Evolutionary conservation across 768 basidiomycete genomes (phyloP).

Genomic region (Leccinum arenicola): DNA sequence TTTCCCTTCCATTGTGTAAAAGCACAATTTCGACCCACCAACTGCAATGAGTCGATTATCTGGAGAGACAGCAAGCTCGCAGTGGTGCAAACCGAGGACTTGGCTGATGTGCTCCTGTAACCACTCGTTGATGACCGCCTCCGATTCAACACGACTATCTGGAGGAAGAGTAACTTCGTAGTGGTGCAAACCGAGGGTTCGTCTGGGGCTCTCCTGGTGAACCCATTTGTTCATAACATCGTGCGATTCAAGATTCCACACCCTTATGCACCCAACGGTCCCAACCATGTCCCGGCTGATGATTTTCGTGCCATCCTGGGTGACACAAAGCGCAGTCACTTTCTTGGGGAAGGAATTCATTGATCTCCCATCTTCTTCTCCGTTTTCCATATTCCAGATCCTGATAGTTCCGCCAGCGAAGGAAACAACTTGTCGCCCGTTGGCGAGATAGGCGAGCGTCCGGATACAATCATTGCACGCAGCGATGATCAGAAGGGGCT

Average conservation of each 20-base stretch:
- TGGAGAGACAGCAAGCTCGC: neutral
- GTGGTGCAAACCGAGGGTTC: fast-evolving
- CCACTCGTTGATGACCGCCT: neutral
- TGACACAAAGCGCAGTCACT: neutral
- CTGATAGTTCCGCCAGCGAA: neutral
- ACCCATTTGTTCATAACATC: neutral
- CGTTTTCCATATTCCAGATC: neutral
- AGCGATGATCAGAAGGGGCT: neutral
- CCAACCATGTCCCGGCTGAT: neutral
- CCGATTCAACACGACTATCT: neutral
- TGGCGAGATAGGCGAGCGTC: constrained; percentile 6
- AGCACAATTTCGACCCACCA: neutral
- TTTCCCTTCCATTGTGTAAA: neutral
- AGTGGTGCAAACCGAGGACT: fast-evolving
- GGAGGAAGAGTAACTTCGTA: neutral
- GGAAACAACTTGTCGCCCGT: neutral
- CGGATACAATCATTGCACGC: neutral
- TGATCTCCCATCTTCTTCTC: neutral
- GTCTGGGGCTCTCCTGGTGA: neutral
- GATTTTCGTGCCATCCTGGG: neutral
- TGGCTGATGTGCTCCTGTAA: too few relatives aligned
- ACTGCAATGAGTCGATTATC: constrained; percentile 1
- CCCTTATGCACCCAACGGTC: neutral
- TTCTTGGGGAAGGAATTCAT: neutral
- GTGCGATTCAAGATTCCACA: constrained; percentile 4